Evolutionary conservation across 805 yeast genomes (phyloP).

Genomic region (Huiozyma naganishii): DNA sequence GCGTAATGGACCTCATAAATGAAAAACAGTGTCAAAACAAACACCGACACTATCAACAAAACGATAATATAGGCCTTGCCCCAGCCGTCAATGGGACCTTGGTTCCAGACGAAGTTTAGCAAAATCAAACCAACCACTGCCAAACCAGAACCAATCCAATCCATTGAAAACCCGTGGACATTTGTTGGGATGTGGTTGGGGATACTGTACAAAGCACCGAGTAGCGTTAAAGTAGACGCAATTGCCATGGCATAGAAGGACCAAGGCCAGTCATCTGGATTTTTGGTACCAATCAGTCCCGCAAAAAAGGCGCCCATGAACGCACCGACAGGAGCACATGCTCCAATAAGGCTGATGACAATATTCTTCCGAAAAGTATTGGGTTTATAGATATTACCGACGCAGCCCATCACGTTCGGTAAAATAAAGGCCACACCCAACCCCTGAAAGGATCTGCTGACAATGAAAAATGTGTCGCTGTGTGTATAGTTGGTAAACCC

Average conservation of each 20-base stretch:
- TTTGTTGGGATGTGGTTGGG: constrained; percentile 24
- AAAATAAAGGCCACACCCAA: constrained; percentile 46
- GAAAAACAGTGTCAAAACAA: constrained; percentile 36
- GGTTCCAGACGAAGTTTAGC: constrained; percentile 63
- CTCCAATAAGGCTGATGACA: constrained; percentile 45
- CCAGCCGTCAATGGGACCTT: constrained; percentile 71
- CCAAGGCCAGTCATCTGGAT: constrained; percentile 21
- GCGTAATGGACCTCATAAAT: constrained; percentile 37
- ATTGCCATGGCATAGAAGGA: constrained; percentile 21
- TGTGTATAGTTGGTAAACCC: constrained; percentile 46
- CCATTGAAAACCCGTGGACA: constrained; percentile 28
- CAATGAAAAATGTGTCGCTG: constrained; percentile 39
- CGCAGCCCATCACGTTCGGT: constrained; percentile 50
- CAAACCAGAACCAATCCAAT: constrained; percentile 41
- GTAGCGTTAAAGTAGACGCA: constrained; percentile 9
- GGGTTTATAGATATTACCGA: constrained; percentile 35
- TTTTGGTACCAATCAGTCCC: constrained; percentile 30
- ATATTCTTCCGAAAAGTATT: constrained; percentile 38
- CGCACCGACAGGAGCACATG: constrained; percentile 54
- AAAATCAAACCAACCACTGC: constrained; percentile 54
- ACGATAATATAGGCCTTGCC: constrained; percentile 43
- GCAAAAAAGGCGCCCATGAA: constrained; percentile 42
- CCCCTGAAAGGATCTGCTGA: constrained; percentile 53
- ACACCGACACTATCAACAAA: constrained; percentile 40
- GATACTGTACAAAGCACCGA: constrained; percentile 14